These are phyloP conservation scores for Claviceps fusiformis DNA, from an alignment of 2,329 filamentous ascomycete genomes.

Conservation along the genomic window DNA sequence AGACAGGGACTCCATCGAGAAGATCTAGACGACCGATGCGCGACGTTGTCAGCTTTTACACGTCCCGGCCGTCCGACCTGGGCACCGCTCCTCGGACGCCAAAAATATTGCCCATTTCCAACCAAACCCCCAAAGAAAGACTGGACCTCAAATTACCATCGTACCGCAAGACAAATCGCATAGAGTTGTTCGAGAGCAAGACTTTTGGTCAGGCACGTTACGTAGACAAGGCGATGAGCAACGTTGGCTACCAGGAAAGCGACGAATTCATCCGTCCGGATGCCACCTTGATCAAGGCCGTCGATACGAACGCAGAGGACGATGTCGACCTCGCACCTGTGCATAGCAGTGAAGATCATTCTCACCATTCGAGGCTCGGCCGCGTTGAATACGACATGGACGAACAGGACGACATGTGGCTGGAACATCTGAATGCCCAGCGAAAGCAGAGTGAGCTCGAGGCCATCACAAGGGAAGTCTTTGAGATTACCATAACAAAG, in stretches of 20 bases:
- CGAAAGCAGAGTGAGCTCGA: conserved; percentile 64
- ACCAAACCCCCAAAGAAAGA: conserved; percentile 67
- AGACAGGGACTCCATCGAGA: conserved; percentile 20
- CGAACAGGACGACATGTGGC: conserved; percentile 95
- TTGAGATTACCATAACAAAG: conserved; percentile 96
- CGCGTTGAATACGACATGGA: conserved; percentile 99
- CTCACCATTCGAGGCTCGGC: conserved; percentile 39
- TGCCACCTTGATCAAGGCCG: conserved; percentile 52
- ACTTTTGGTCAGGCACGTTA: conserved; percentile 76
- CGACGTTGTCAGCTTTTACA: conserved; percentile 40
- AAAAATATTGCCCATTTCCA: conserved; percentile 61
- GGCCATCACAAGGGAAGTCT: conserved; percentile 79
- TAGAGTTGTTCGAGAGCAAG: conserved; percentile 70
- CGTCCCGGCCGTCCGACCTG: conserved; percentile 31
- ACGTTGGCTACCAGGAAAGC: conserved; percentile 89
- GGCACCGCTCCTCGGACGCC: conserved; percentile 38
- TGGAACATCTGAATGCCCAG: conserved; percentile 68
- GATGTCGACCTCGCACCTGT: conserved; percentile 34
- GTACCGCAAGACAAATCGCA: conserved; percentile 66
- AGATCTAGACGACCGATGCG: conserved; percentile 32
- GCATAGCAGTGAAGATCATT: conserved; percentile 16
- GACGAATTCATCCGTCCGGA: conserved; percentile 76
- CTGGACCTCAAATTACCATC: conserved; percentile 65
- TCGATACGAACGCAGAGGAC: conserved; percentile 45
- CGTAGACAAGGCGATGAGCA: conserved; percentile 92